phyloP scores from a whole-genome alignment of 2,329 filamentous ascomycete species.

The Podosphaera aphanis region DNA sequence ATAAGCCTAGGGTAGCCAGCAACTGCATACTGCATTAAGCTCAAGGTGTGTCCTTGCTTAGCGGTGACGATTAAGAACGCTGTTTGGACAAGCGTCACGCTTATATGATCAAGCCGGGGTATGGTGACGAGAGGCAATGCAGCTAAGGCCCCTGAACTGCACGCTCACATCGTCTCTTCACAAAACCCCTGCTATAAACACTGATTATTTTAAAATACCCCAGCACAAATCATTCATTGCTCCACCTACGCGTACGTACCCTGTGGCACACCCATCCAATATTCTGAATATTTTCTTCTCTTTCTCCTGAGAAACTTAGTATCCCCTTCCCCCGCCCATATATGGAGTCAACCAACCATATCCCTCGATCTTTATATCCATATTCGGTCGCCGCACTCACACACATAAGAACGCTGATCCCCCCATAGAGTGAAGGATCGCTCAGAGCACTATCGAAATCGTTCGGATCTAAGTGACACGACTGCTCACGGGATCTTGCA shows the following conservation, averaged over 20 bases:
- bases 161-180: neutral
- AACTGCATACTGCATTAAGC: too few relatives aligned
- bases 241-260: neutral
- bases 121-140: neutral
- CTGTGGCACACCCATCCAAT: neutral
- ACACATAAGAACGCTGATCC: slow-evolving; percentile 2
- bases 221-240: neutral
- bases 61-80: too few relatives aligned
- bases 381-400: neutral
- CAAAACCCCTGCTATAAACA: neutral
- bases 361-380: neutral
- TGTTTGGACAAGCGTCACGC: too few relatives aligned
- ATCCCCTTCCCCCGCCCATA: neutral
- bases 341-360: neutral
- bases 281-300: neutral
- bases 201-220: too few relatives aligned
- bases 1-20: too few relatives aligned
- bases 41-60: too few relatives aligned
- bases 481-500: slow-evolving; percentile 14
- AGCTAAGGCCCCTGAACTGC: slow-evolving; percentile 1
- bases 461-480: slow-evolving; percentile 5
- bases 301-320: neutral
- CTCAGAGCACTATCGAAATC: neutral
- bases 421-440: neutral
- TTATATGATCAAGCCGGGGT: neutral